Conservation (phyloP, 192 early-diverging fungal species). For the Phycomyces nitens region DNA sequence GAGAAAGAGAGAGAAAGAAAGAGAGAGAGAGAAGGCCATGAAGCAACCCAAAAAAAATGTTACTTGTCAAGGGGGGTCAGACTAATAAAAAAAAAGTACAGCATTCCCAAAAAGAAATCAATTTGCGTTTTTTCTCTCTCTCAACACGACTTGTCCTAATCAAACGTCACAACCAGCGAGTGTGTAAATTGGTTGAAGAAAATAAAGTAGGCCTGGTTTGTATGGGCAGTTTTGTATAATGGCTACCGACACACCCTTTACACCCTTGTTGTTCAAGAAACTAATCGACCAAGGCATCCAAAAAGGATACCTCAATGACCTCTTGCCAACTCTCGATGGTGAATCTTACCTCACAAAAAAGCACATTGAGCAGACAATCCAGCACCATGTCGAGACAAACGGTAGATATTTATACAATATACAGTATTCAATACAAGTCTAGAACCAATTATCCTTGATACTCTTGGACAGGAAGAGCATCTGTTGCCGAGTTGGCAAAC, state of each 20-base stretch:
- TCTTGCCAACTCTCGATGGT: neutral
- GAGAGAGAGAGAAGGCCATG: too few relatives aligned
- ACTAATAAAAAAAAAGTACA: too few relatives aligned
- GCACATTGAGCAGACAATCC: neutral
- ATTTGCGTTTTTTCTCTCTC: too few relatives aligned
- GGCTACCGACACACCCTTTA: neutral
- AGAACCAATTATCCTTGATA: neutral
- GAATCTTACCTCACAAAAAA: neutral
- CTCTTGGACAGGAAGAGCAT: neutral
- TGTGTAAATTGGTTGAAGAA: too few relatives aligned
- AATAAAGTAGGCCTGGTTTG: too few relatives aligned
- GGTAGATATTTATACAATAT: neutral
- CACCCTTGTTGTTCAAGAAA: neutral
- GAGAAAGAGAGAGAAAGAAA: too few relatives aligned
- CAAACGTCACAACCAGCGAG: too few relatives aligned
- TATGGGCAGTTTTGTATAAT: neutral
- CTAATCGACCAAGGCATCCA: neutral
- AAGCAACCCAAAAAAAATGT: too few relatives aligned
- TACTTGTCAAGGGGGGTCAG: too few relatives aligned
- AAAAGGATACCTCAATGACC: neutral
- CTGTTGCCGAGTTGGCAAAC: neutral
- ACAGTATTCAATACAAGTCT: neutral
- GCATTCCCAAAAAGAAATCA: too few relatives aligned
- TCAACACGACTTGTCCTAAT: too few relatives aligned
- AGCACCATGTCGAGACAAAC: neutral